phyloP scores from a whole-genome alignment of 345 rosid species.

The Salix udensis region DNA sequence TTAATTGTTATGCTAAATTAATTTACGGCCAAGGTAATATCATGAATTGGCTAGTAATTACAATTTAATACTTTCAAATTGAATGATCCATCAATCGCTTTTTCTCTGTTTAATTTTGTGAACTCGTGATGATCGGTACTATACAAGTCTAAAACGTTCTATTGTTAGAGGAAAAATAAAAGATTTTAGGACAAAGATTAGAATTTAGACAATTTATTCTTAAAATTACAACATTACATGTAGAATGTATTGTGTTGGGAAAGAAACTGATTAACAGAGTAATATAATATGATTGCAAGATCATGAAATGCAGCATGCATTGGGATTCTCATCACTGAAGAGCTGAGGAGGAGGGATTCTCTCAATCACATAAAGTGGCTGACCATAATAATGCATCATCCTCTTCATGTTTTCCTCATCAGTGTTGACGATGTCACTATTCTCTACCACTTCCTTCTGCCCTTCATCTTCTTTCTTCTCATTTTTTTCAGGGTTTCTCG shows the following conservation, averaged over 20 bases:
- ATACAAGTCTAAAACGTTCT: neutral
- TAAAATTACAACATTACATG: neutral
- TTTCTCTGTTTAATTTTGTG: too few relatives aligned
- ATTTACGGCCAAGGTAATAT: too few relatives aligned
- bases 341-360: slow-evolving; percentile 81
- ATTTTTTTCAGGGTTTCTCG: neutral
- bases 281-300: neutral
- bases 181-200: too few relatives aligned
- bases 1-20: too few relatives aligned
- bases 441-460: neutral
- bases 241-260: neutral
- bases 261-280: neutral
- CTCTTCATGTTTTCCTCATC: slow-evolving; percentile 64
- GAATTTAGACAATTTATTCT: too few relatives aligned
- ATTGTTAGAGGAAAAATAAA: neutral
- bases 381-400: slow-evolving; percentile 57
- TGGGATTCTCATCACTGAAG: slow-evolving; percentile 96
- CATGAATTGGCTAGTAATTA: too few relatives aligned
- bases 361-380: slow-evolving; percentile 67
- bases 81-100: too few relatives aligned
- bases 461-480: neutral
- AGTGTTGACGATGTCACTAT: neutral
- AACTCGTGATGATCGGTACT: too few relatives aligned
- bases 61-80: too few relatives aligned
- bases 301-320: slow-evolving; percentile 82